Conservation (phyloP, 768 basidiomycete genomes). For the Tylopilus felleus region DNA sequence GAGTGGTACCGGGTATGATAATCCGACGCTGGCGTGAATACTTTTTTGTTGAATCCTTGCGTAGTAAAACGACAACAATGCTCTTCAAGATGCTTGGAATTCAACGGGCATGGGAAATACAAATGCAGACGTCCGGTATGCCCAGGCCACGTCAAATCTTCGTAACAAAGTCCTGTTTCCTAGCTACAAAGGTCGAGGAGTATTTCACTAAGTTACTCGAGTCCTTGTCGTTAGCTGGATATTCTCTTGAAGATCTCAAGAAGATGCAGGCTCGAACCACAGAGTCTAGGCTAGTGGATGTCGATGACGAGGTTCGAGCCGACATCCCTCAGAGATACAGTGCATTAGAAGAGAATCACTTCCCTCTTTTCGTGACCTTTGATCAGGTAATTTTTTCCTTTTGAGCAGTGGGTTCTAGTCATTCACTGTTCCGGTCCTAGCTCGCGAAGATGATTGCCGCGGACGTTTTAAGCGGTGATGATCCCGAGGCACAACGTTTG, state of each 20-base stretch:
- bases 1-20: conserved; percentile 66
- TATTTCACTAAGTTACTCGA: conserved; percentile 53
- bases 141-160: conserved; percentile 64
- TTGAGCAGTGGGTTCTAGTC: neutral
- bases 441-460: conserved; percentile 26
- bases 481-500: neutral
- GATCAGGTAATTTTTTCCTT: conserved; percentile 44
- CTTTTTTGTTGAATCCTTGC: neutral
- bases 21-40: neutral
- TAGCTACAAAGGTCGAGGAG: conserved; percentile 69
- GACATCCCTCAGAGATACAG: conserved; percentile 48
- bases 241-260: conserved; percentile 39
- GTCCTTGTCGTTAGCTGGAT: conserved; percentile 38
- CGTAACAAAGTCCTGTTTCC: conserved; percentile 63
- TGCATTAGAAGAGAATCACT: conserved; percentile 54
- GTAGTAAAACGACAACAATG: conserved; percentile 74
- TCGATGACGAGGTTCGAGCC: conserved; percentile 24
- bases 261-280: conserved; percentile 20
- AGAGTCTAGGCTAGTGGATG: conserved; percentile 33
- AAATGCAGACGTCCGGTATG: conserved; percentile 28
- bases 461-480: conserved; percentile 14
- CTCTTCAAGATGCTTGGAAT: conserved; percentile 72
- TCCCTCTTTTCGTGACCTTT: conserved; percentile 68
- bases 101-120: conserved; percentile 55
- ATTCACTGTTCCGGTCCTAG: conserved; percentile 9